These are phyloP conservation scores for Corylus heterophylla DNA, from an alignment of 306 rosid genomes.

Conservation along the genomic window DNA sequence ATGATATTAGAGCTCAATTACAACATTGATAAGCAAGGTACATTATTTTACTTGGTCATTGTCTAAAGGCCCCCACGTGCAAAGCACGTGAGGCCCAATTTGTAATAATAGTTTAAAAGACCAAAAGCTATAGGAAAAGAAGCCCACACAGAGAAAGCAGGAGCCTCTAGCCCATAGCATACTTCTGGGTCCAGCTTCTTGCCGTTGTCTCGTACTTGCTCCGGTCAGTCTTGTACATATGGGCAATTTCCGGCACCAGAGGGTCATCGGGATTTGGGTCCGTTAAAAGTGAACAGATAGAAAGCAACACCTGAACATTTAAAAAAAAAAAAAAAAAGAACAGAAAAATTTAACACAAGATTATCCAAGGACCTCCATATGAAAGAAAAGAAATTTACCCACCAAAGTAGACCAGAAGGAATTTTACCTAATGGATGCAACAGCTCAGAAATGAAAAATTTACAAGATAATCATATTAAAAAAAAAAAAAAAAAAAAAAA, in stretches of 20 bases:
- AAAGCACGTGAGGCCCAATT: background rate
- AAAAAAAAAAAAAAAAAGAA: background rate
- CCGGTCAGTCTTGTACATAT: constrained; percentile 76
- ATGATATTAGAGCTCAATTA: background rate
- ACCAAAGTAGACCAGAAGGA: background rate
- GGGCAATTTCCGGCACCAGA: constrained; percentile 77
- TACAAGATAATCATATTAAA: background rate
- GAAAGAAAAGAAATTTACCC: background rate
- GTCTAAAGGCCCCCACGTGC: background rate
- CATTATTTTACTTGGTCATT: background rate
- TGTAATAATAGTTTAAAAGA: constrained; percentile 1
- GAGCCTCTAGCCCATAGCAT: constrained; percentile 62
- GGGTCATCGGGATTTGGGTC: constrained; percentile 80
- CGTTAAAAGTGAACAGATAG: constrained; percentile 68
- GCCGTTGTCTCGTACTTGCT: constrained; percentile 76
- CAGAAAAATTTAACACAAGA: background rate
- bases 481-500: background rate
- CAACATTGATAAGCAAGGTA: background rate
- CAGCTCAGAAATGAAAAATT: background rate
- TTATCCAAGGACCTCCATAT: background rate
- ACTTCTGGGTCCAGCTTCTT: constrained; percentile 85
- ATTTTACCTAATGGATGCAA: background rate
- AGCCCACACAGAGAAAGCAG: constrained; percentile 27
- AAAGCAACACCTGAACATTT: constrained; percentile 54
- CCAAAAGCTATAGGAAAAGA: constrained; percentile 32